These are phyloP conservation scores for Spathaspora gorwiae DNA, from an alignment of 805 yeast species.

Conservation along the genomic window DNA sequence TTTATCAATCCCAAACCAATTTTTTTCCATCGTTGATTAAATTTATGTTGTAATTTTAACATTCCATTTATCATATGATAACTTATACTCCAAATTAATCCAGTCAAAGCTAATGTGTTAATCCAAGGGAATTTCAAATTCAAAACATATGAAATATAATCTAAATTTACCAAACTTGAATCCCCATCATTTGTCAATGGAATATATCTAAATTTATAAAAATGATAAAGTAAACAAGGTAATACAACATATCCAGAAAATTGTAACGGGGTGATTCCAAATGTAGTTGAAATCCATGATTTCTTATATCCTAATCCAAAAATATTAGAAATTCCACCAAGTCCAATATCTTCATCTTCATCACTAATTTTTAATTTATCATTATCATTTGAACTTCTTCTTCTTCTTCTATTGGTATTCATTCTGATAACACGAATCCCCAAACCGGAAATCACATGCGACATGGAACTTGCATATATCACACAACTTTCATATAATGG, in stretches of 20 bases:
- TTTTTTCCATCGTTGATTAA: slow-evolving; percentile 36
- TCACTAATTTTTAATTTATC: slow-evolving; percentile 18
- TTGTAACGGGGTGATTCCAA: slow-evolving; percentile 49
- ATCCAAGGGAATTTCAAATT: slow-evolving; percentile 4
- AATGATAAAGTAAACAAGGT: slow-evolving; percentile 45
- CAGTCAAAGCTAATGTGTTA: slow-evolving; percentile 3
- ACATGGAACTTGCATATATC: slow-evolving; percentile 42
- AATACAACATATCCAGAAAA: slow-evolving; percentile 56
- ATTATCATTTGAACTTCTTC: slow-evolving; percentile 7
- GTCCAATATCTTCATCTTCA: slow-evolving; percentile 45
- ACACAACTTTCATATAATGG: slow-evolving; percentile 45
- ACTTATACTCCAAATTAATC: slow-evolving; percentile 33
- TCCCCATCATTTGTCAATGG: slow-evolving; percentile 64
- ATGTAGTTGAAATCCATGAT: slow-evolving; percentile 37
- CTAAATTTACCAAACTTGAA: slow-evolving; percentile 50
- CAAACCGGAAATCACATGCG: slow-evolving; percentile 55
- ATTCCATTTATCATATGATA: slow-evolving; percentile 58
- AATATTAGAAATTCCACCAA: slow-evolving; percentile 58
- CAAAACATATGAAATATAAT: slow-evolving; percentile 43
- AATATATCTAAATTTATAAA: slow-evolving; percentile 39
- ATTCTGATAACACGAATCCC: slow-evolving; percentile 34
- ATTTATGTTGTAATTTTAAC: slow-evolving; percentile 41
- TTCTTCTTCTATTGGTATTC: slow-evolving; percentile 8
- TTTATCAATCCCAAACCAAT: slow-evolving; percentile 42
- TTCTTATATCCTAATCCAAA: slow-evolving; percentile 52